A percentile compares a stretch with the other conserved stretches of the same genome.
Evolutionary conservation across 2,329 filamentous ascomycete genomes (phyloP).

Genomic region (Mycocentrospora acerina): DNA sequence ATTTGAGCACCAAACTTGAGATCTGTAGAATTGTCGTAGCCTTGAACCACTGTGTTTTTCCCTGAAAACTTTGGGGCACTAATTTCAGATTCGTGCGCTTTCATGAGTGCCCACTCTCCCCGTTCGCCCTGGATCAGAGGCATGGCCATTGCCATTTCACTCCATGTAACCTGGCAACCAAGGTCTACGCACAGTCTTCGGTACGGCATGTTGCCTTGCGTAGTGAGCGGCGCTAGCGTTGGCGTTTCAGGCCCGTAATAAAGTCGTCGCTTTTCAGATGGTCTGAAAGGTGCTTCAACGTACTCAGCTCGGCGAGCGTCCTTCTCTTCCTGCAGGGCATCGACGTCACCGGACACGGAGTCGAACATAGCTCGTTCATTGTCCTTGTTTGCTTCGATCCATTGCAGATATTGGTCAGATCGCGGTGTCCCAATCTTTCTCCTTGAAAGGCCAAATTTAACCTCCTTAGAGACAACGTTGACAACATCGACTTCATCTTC

Average conservation of each 20-base stretch:
- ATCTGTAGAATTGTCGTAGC: constrained; percentile 81
- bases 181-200: constrained; percentile 85
- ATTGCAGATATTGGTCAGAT: constrained; percentile 74
- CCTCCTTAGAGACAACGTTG: constrained; percentile 69
- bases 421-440: constrained; percentile 70
- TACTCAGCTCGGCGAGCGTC: constrained; percentile 77
- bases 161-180: constrained; percentile 91
- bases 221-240: constrained; percentile 89
- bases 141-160: constrained; percentile 94
- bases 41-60: constrained; percentile 61
- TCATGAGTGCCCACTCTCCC: constrained; percentile 92
- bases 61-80: constrained; percentile 67
- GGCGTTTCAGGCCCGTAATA: constrained; percentile 96
- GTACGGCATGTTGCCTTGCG: constrained; percentile 94
- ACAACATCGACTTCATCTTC: constrained; percentile 62
- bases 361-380: constrained; percentile 36
- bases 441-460: constrained; percentile 74
- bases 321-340: constrained; percentile 30
- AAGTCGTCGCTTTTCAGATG: constrained; percentile 89
- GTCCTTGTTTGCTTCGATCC: constrained; percentile 68
- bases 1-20: constrained; percentile 91
- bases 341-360: constrained; percentile 37
- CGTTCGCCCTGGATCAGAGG: constrained; percentile 88
- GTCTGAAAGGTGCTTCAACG: constrained; percentile 80
- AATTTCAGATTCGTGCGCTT: constrained; percentile 83